Evolutionary conservation across 768 basidiomycete species (phyloP), one percentile per base, ranked within the genome.

Genomic region (Trametopsis cervina): DNA sequence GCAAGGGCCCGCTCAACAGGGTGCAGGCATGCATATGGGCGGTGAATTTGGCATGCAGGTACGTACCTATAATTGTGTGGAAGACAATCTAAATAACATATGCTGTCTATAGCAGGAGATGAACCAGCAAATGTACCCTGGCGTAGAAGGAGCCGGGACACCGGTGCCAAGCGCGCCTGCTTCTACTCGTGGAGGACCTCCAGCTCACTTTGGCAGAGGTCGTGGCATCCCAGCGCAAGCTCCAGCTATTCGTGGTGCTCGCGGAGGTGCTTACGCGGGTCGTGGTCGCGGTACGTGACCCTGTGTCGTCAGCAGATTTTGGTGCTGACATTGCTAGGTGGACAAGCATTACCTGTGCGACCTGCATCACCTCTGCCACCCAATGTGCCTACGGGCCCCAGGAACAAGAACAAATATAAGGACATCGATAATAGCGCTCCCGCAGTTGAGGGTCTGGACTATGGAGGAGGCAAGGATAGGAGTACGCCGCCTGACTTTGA

Each of bases 371-470:
- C 89, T 15, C 73, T 92, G 1, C 89, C 89, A 1, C 88, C 89
- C 12, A 83, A 83, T 50, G 89, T 92, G 17, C 89, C 89, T 1
- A 92, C 89, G 0, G 89, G 89, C 1, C 89, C 89, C 11, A 74
- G 89, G 38, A 90, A 90, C 62, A 85, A 87, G 64, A 88, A 87
- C 60, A 89, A 89, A 61, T 91, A 92, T 69, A 91, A 90, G 70
- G 89, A 92, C 63, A 75, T 88, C 36, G 89, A 91, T 59, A 81
- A 80, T 13, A 88, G 88, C 58, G 85, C 86, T 1, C 84, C 87
- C 51, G 87, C 87, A 22, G 86, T 89, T 11, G 89, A 91, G 60
- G 89, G 89, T n/a, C 65, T 92, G 58, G 89, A 92, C 61, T 92
- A 92, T 56, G 89, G 87, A 2, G 87, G 82, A 4, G 54, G 46